Percentiles rank a stretch among this genome's conserved stretches.
phyloP scores from a whole-genome alignment of 768 basidiomycete species.

The Xerocomus spinulosus region DNA sequence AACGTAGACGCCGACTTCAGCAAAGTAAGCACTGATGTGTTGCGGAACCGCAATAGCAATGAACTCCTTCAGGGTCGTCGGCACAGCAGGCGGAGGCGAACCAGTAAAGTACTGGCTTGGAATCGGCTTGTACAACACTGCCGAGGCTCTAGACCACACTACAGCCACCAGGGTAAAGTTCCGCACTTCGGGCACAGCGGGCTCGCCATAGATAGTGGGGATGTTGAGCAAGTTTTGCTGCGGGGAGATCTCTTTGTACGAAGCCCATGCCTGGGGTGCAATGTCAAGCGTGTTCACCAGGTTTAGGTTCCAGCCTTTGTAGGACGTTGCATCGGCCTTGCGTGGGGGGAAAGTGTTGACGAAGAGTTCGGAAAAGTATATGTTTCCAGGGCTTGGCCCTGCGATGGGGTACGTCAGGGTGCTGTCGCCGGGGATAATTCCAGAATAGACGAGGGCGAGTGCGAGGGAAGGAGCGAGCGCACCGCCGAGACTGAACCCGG shows the following conservation, averaged over 20 bases:
- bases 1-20: no score
- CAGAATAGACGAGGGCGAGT: background rate
- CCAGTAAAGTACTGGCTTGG: conserved; percentile 2
- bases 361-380: background rate
- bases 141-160: background rate
- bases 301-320: conserved; percentile 18
- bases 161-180: background rate
- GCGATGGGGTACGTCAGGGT: conserved; percentile 5
- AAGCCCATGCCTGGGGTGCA: conserved; percentile 14
- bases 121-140: conserved; percentile 6
- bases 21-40: no score
- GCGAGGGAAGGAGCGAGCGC: conserved; percentile 4
- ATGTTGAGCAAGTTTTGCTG: conserved; percentile 14
- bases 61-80: background rate
- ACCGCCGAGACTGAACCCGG: conserved; percentile 3
- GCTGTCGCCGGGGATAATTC: background rate
- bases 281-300: conserved; percentile 14
- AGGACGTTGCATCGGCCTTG: background rate
- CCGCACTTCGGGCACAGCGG: background rate
- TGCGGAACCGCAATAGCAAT: background rate
- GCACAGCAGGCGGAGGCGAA: background rate
- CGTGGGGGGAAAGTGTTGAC: background rate
- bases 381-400: conserved; percentile 11
- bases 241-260: background rate
- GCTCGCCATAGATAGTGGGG: conserved; percentile 8